Conservation (phyloP, 2,329 filamentous ascomycete genomes). For the Apiospora arundinis region DNA sequence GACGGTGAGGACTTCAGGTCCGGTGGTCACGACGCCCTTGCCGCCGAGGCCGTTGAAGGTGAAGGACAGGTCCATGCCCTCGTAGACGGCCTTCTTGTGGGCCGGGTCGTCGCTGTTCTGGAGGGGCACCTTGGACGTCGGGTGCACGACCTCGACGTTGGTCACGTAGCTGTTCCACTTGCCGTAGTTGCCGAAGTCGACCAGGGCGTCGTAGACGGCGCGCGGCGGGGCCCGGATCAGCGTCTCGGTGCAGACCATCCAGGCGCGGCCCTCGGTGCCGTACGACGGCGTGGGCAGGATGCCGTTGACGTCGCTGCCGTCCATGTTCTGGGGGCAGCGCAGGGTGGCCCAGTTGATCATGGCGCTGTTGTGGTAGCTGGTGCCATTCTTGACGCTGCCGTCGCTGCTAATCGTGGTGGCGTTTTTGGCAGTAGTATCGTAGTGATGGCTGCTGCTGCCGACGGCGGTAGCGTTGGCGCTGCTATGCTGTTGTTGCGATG, state of each 20-base stretch:
- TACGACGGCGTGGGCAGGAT: constrained; percentile 30
- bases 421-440: background rate
- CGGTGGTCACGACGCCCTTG: constrained; percentile 33
- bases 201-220: constrained; percentile 31
- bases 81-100: constrained; percentile 29
- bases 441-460: background rate
- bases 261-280: constrained; percentile 31
- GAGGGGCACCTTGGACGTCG: constrained; percentile 30
- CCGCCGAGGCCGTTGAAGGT: constrained; percentile 32
- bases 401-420: background rate
- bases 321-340: constrained; percentile 15
- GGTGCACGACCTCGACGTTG: constrained; percentile 31
- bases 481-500: background rate
- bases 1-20: constrained; percentile 33
- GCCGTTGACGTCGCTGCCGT: background rate
- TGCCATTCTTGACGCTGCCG: background rate
- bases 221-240: constrained; percentile 30
- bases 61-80: constrained; percentile 36
- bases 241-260: constrained; percentile 35
- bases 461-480: background rate
- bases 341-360: constrained; percentile 20
- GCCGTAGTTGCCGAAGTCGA: constrained; percentile 35
- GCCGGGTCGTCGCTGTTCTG: constrained; percentile 26
- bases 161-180: constrained; percentile 38
- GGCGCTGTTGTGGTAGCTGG: background rate